Evolutionary conservation across 441 rosid genomes (phyloP).

Genomic region (Erodium moschatum): DNA sequence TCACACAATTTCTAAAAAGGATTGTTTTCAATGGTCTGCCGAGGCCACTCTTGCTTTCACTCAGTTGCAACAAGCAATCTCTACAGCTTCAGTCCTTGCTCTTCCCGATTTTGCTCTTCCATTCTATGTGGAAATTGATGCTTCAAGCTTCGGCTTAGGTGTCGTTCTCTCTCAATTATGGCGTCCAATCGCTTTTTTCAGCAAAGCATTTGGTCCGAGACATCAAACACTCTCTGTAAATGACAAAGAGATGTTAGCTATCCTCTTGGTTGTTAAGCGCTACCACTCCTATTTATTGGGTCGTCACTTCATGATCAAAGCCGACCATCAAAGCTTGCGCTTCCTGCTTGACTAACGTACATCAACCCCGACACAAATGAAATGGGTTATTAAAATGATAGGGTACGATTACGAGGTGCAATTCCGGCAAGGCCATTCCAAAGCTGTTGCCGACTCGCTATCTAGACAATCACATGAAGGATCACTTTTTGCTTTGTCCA

Average conservation of each 20-base stretch:
- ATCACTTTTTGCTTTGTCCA: too few relatives aligned
- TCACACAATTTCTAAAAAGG: not conserved
- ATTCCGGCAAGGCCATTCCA: not conserved
- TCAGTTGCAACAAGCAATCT: not conserved
- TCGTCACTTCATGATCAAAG: not conserved
- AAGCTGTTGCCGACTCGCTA: too few relatives aligned
- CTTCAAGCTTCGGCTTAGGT: not conserved
- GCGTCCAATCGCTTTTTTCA: not conserved
- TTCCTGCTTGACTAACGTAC: not conserved
- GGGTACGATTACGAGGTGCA: not conserved
- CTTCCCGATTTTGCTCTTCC: not conserved
- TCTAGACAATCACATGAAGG: too few relatives aligned
- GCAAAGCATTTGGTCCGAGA: not conserved
- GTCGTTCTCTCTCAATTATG: not conserved
- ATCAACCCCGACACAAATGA: not conserved
- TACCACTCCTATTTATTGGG: not conserved
- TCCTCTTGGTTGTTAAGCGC: not conserved
- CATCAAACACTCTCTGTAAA: not conserved
- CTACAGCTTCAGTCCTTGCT: not conserved
- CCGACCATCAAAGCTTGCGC: not conserved
- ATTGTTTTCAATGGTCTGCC: not conserved
- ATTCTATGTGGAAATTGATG: not conserved
- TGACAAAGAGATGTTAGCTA: not conserved
- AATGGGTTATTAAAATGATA: not conserved
- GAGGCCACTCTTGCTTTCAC: not conserved